Base-by-base conservation (phyloP, 108 stramenopile species). In the Nitzschia sp. region DNA sequence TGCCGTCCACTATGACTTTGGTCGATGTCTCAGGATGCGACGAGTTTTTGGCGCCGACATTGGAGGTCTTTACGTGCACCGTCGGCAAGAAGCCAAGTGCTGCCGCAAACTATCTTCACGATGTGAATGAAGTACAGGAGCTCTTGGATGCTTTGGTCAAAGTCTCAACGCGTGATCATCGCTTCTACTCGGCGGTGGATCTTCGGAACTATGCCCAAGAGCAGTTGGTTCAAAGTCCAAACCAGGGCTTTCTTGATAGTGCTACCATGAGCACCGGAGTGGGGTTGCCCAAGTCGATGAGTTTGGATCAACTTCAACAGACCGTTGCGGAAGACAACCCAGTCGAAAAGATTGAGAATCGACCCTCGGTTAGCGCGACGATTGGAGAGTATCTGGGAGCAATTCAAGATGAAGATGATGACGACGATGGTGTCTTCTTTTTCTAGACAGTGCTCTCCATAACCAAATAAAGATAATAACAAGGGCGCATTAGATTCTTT, bases 81-180 rank as follows among this genome's bases (percentile, higher is more conserved):
- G 96, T 99, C 28, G 99, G 99, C 3, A 97, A 97, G 82, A 98
- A 98, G 75, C 98, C 98, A 2, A 91, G 91, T 61, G 93, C 88
- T 18, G 99, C 99, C n/a, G 89, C 88, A 2, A 90, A 84, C 61
- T 99, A 95, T 69, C 66, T 99, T 32, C 94, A 97, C 48, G 96
- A 97, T 46, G 93, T 95, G 3, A 85, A 85, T 31, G 94, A 92
- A 63, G 97, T 97, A 5, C 82, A 93, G 46, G 97, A 97, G 68
- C 76, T 99, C 27, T 75, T 97, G 53, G 76, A 92, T 29, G 83
- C 82, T 23, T 78, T 98, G 25, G 82, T 82, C 27, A 91, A 90
- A 68, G 84, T 93, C 28, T 78, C 87, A 25, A 85, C 87, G 23
- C 61, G 92, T 72, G 92, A 86, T 21, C 85, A 83, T 18, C 77